Percentiles rank a stretch among this genome's conserved stretches.
These are phyloP conservation scores for Blastobotrys apis DNA, from an alignment of 1,139 yeast species.

Conservation along the genomic window DNA sequence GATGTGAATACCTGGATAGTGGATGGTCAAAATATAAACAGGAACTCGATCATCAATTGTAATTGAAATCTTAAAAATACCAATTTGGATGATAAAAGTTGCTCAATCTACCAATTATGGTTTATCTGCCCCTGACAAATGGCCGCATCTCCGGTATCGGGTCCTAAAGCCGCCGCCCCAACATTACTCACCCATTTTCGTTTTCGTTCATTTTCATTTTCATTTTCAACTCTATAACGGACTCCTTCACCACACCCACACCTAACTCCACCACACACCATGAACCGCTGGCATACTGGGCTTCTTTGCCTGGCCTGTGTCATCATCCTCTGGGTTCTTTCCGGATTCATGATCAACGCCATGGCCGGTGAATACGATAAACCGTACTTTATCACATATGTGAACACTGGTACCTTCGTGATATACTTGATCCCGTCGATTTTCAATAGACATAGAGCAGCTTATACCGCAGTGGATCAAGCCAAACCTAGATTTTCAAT, in stretches of 20 bases:
- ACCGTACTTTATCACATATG: constrained; percentile 90
- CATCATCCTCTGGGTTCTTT: constrained; percentile 80
- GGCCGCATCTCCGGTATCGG: too few species aligned
- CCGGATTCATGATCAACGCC: constrained; percentile 74
- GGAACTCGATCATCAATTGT: too few species aligned
- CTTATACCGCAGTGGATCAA: constrained; percentile 1
- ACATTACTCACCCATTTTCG: neutral
- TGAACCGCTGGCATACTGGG: constrained; percentile 63
- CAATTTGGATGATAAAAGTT: too few species aligned
- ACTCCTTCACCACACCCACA: neutral
- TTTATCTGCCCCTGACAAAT: too few species aligned
- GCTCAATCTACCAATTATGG: too few species aligned
- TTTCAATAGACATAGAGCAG: constrained; percentile 11
- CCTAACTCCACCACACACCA: too few species aligned
- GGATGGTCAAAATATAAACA: too few species aligned
- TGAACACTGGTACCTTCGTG: constrained; percentile 80
- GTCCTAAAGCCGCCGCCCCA: neutral
- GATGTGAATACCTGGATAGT: too few species aligned
- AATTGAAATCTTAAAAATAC: too few species aligned
- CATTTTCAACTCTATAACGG: neutral
- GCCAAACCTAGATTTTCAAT: constrained; percentile 25
- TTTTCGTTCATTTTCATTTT: neutral
- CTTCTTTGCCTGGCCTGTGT: constrained; percentile 67
- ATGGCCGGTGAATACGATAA: constrained; percentile 59
- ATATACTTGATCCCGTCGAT: constrained; percentile 63